Base-by-base conservation (phyloP, 192 early-diverging fungal genomes). In the Geranomyces variabilis region DNA sequence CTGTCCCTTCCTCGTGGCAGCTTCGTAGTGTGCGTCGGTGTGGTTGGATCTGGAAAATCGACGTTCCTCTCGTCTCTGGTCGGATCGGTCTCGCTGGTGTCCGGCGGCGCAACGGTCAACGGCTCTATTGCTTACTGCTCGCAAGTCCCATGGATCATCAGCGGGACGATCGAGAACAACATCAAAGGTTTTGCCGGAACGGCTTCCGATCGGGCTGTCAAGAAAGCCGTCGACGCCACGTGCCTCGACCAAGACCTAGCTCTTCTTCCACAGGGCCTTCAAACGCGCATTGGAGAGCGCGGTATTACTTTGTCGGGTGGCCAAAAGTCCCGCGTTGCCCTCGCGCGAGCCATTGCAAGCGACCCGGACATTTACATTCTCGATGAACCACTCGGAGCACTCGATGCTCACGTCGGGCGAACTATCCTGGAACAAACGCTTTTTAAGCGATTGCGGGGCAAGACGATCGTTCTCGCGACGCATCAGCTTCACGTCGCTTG, bases 11-110 rank as follows among this genome's bases (percentile, higher is more conserved):
- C 71, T 72, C 63, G 73, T 43, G 80, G 90, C 33, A 62, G 81
- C 26, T 80, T 97, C 14, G 89, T 92, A 0, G 92, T 88, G 0
- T 73, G 96, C 21, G 90, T 93, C 7, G 95, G 95, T 10, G 77
- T 85, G 2, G 93, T 93, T 8, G 95, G 92, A 9, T 80, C 85
- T 0, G 93, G 93, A 41, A 97, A 97, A 68, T 90, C 89, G 0
- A 87, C 91, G 5, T 75, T 97, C 21, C 76, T 97, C 0, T 84
- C 88, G 57, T 88, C 93, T 8, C 79, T 97, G 63, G 83, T 93
- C 21, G 93, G 95, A 12, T 92, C 93, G 58, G 88, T 93, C 76
- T 84, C 79, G 64, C 82, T 81, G 56, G 70, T 74, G 0, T 31
- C 49, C 14, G 93, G 93, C 6, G 70, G 69, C 0, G 83, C 92